Conservation (phyloP, 805 yeast species). For the Ogataea henricii region DNA sequence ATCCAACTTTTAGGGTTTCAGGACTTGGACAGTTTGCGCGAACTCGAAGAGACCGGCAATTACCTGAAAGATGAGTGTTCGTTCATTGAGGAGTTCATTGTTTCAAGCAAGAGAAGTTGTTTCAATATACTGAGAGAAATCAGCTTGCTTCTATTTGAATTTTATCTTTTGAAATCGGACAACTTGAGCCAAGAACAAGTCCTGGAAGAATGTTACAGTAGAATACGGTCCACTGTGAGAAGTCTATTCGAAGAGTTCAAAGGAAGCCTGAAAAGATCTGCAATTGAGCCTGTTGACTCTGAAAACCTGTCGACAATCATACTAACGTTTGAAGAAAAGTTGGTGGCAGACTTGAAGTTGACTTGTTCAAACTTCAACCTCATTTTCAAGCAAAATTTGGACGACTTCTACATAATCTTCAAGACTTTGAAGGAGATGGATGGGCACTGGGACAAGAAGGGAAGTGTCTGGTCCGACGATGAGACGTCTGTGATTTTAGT, state of each 20-base stretch:
- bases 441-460: slow-evolving; percentile 6
- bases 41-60: slow-evolving; percentile 26
- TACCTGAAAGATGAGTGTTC: slow-evolving; percentile 25
- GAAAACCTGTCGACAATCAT: slow-evolving; percentile 18
- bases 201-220: slow-evolving; percentile 22
- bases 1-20: slow-evolving; percentile 30
- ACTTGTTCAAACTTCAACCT: slow-evolving; percentile 26
- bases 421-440: slow-evolving; percentile 28
- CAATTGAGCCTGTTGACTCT: slow-evolving; percentile 15
- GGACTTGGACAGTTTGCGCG: slow-evolving; percentile 22
- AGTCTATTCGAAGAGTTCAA: slow-evolving; percentile 20
- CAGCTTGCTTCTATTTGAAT: slow-evolving; percentile 31
- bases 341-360: slow-evolving; percentile 25
- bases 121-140: slow-evolving; percentile 26
- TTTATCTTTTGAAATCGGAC: slow-evolving; percentile 27
- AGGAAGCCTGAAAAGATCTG: slow-evolving; percentile 6
- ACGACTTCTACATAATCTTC: slow-evolving; percentile 31
- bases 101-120: slow-evolving; percentile 28
- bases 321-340: slow-evolving; percentile 19
- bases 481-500: slow-evolving; percentile 14
- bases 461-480: slow-evolving; percentile 5
- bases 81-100: slow-evolving; percentile 24
- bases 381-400: slow-evolving; percentile 29
- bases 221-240: slow-evolving; percentile 22
- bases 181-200: slow-evolving; percentile 18